A percentile compares a stretch with the other conserved stretches of the same genome.
Conservation (phyloP, 176 grass and related monocot genomes). For the Poa annua region DNA sequence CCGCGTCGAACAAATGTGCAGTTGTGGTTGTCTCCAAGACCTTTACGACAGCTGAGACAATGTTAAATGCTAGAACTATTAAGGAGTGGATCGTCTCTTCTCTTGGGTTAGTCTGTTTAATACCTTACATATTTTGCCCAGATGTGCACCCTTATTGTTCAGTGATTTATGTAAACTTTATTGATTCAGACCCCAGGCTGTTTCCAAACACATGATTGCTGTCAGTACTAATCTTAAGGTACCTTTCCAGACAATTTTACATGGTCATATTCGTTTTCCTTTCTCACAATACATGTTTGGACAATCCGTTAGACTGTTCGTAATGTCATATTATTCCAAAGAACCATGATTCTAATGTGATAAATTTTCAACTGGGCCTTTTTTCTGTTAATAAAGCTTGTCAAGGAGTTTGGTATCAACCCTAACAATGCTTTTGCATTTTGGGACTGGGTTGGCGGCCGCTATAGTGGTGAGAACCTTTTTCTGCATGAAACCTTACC, state of each 20-base stretch:
- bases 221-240: constrained; percentile 97
- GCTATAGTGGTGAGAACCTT: constrained; percentile 86
- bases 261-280: constrained; percentile 1
- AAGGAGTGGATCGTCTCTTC: constrained; percentile 92
- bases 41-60: constrained; percentile 99
- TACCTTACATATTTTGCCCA: constrained; percentile 22
- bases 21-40: constrained; percentile 99
- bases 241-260: constrained; percentile 17
- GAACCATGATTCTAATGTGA: constrained; percentile 3
- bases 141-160: constrained; percentile 1
- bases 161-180: constrained; percentile 31
- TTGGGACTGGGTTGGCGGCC: constrained; percentile 99
- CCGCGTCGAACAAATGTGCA: constrained; percentile 34
- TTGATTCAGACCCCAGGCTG: constrained; percentile 73
- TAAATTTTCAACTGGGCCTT: constrained; percentile 16
- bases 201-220: constrained; percentile 98
- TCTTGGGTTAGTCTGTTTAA: constrained; percentile 69
- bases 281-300: neutral
- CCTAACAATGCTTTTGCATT: constrained; percentile 97
- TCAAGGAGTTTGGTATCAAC: constrained; percentile 91
- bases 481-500: neutral
- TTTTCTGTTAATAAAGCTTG: constrained; percentile 73
- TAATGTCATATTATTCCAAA: constrained; percentile 3
- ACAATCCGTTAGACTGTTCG: constrained; percentile 4
- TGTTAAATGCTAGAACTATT: constrained; percentile 98